Percentiles rank a stretch among this genome's conserved stretches.
Evolutionary conservation across 2,329 filamentous ascomycete species (phyloP).

Genomic region (Cryphonectria japonica): DNA sequence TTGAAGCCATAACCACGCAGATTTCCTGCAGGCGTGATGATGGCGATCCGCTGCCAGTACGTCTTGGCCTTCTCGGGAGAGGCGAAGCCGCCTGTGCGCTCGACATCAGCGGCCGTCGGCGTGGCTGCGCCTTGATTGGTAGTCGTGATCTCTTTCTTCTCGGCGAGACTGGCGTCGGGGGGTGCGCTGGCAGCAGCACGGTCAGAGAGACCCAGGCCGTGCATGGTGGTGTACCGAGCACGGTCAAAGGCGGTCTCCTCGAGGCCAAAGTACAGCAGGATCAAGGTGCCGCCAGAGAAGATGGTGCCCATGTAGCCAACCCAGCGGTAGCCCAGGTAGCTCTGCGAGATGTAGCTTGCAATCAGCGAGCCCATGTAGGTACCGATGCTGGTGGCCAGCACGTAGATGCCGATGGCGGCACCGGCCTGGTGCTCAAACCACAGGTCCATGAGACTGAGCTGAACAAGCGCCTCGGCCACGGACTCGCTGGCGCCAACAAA

Average conservation of each 20-base stretch:
- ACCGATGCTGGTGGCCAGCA: constrained; percentile 58
- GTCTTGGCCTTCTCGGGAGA: constrained; percentile 44
- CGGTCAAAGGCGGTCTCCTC: constrained; percentile 57
- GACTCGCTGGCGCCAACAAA: constrained; percentile 62
- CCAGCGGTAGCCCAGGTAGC: constrained; percentile 53
- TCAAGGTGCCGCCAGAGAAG: constrained; percentile 35
- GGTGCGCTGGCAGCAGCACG: constrained; percentile 31
- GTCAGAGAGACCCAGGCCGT: constrained; percentile 32
- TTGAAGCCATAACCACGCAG: constrained; percentile 55
- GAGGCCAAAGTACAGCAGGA: constrained; percentile 52
- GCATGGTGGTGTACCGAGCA: constrained; percentile 40
- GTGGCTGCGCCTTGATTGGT: constrained; percentile 20
- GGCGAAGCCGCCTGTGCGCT: constrained; percentile 29
- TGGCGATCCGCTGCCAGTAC: constrained; percentile 58
- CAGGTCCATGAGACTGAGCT: constrained; percentile 60
- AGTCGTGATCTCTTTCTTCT: constrained; percentile 26
- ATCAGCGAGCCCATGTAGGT: constrained; percentile 60
- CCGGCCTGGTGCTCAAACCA: constrained; percentile 63
- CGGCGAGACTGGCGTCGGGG: constrained; percentile 24
- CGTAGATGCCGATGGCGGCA: constrained; percentile 57
- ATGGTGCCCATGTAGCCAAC: constrained; percentile 39
- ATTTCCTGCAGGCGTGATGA: constrained; percentile 60
- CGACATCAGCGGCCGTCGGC: constrained; percentile 25
- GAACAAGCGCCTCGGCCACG: constrained; percentile 59
- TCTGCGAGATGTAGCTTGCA: constrained; percentile 52